Percentiles rank a stretch among this genome's conserved stretches.
Evolutionary conservation across 1,284 basidiomycete genomes (phyloP).

Genomic region (Meira nashicola): DNA sequence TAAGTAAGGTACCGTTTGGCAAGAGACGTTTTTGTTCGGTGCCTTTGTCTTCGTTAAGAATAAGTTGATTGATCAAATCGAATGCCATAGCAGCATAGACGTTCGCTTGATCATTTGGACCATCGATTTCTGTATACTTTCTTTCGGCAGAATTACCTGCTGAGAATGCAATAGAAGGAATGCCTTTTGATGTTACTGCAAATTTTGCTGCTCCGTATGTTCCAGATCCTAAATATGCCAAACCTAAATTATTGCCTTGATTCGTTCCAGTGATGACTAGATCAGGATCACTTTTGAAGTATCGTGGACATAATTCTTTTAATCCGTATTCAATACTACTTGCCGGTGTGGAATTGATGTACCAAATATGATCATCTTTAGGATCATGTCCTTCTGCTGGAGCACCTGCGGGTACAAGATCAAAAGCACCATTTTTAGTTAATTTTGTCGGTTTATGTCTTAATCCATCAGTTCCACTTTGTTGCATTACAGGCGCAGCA

Average conservation of each 20-base stretch:
- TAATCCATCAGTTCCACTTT: conserved; percentile 11
- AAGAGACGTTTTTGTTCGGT: not conserved
- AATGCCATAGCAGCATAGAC: conserved; percentile 7
- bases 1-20: conserved; percentile 4
- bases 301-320: conserved; percentile 9
- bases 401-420: conserved; percentile 5
- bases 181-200: conserved; percentile 7
- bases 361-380: conserved; percentile 13
- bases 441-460: not conserved
- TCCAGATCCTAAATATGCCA: conserved; percentile 6
- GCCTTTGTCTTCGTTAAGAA: not conserved
- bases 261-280: conserved; percentile 9
- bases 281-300: conserved; percentile 11
- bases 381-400: conserved; percentile 14
- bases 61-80: conserved; percentile 2
- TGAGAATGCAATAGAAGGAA: conserved; percentile 11
- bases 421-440: conserved; percentile 9
- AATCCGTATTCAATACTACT: conserved; percentile 10
- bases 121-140: conserved; percentile 8
- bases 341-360: conserved; percentile 14
- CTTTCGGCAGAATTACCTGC: conserved; percentile 9
- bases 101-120: conserved; percentile 10
- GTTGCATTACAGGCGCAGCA: conserved; percentile 8
- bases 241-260: conserved; percentile 10
- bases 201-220: conserved; percentile 13